These are phyloP conservation scores for Scedosporium boydii DNA, from an alignment of 2,329 filamentous ascomycete species.

Conservation along the genomic window DNA sequence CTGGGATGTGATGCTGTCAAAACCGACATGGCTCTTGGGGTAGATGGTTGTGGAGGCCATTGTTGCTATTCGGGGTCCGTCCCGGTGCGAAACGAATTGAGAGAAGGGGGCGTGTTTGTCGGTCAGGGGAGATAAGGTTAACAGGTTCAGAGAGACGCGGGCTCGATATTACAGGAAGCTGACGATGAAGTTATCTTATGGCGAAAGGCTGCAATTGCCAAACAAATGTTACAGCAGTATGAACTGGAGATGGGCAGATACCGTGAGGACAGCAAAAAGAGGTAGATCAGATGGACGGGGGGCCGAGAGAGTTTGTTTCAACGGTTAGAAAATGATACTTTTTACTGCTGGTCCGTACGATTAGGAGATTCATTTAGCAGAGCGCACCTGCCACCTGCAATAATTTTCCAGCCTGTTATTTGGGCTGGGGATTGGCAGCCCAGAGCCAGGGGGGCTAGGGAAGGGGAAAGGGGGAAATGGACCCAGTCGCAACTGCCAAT, in stretches of 20 bases:
- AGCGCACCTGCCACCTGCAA: conserved; percentile 7
- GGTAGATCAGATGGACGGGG: conserved; percentile 3
- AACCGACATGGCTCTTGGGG: conserved; percentile 97
- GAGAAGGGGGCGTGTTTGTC: not conserved
- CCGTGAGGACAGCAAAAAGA: conserved; percentile 4
- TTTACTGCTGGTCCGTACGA: conserved; percentile 2
- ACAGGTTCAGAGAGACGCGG: not conserved
- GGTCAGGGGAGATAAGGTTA: not conserved
- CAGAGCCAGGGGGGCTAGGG: conserved; percentile 2
- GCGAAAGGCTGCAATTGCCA: not conserved
- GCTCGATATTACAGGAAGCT: not conserved
- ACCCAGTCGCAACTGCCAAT: conserved; percentile 16
- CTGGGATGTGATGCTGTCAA: conserved; percentile 99
- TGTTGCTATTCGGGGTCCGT: conserved; percentile 31
- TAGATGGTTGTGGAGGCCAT: conserved; percentile 67
- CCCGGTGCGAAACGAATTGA: not conserved
- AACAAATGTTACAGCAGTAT: not conserved
- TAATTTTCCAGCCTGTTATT: conserved; percentile 8
- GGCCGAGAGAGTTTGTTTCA: conserved; percentile 6
- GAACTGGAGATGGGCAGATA: not conserved
- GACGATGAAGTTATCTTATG: not conserved
- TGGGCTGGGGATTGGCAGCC: conserved; percentile 3
- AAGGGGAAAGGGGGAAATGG: conserved; percentile 31
- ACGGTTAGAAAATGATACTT: conserved; percentile 4
- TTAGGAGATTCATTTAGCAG: conserved; percentile 1